These are phyloP conservation scores for Alternaria triticina DNA, from an alignment of 2,329 filamentous ascomycete genomes.

Conservation along the genomic window DNA sequence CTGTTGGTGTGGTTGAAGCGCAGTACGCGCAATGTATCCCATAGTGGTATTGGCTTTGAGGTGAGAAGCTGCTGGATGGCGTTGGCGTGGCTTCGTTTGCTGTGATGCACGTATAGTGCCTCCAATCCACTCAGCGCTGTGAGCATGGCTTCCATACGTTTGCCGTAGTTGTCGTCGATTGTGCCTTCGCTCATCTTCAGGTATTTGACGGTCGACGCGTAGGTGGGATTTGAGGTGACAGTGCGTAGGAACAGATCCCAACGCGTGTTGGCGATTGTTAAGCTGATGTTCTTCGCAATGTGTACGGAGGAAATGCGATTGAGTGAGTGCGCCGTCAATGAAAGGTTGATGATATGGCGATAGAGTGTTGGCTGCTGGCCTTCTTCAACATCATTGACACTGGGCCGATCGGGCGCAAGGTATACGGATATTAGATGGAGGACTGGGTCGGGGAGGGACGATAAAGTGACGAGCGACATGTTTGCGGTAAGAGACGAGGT, in stretches of 20 bases:
- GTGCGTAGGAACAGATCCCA: conserved; percentile 8
- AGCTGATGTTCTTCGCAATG: conserved; percentile 10
- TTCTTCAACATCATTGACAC: conserved; percentile 6
- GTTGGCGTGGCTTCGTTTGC: not conserved
- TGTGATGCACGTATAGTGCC: not conserved
- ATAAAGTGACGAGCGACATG: not conserved
- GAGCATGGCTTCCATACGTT: not conserved
- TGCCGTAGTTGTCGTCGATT: not conserved
- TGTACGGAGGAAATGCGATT: conserved; percentile 9
- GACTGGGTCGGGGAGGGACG: conserved; percentile 8
- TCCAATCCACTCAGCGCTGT: not conserved
- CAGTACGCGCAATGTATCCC: not conserved
- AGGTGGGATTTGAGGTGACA: not conserved
- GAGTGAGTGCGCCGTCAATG: conserved; percentile 5
- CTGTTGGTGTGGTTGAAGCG: not conserved
- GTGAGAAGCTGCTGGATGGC: not conserved
- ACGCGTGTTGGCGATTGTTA: not conserved
- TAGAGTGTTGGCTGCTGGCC: conserved; percentile 7
- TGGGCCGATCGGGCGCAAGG: conserved; percentile 6
- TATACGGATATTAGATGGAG: conserved; percentile 11
- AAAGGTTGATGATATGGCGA: conserved; percentile 11
- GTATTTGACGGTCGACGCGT: conserved; percentile 10
- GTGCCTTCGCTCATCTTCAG: not conserved
- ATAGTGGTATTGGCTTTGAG: not conserved
- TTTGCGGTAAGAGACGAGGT: not conserved